Conservation (phyloP, 306 rosid species). For the Arachis hypogaea region DNA sequence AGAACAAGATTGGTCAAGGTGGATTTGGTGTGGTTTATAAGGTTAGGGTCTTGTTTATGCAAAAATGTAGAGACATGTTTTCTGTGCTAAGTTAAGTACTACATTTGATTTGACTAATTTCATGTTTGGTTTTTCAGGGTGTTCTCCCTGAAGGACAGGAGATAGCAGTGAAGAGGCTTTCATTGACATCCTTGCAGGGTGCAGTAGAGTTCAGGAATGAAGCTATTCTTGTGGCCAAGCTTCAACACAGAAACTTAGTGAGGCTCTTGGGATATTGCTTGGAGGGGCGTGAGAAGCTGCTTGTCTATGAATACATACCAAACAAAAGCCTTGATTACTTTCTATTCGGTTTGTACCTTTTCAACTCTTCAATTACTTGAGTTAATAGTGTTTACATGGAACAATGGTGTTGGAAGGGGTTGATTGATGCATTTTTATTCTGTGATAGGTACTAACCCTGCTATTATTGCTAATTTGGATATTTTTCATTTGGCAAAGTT, state of each 20-base stretch:
- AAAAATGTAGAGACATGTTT: background rate
- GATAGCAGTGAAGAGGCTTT: slow-evolving; percentile 68
- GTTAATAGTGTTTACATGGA: slow-evolving; percentile 3
- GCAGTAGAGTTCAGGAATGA: slow-evolving; percentile 64
- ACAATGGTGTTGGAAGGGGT: background rate
- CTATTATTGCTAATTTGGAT: background rate
- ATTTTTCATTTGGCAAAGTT: slow-evolving; percentile 21
- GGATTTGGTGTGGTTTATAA: slow-evolving; percentile 65
- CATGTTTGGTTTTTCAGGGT: slow-evolving; percentile 47
- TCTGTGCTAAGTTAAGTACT: background rate
- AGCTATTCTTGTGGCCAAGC: slow-evolving; percentile 59
- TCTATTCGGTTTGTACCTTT: slow-evolving; percentile 52
- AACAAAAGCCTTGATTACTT: slow-evolving; percentile 61
- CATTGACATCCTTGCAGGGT: slow-evolving; percentile 60
- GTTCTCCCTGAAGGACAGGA: slow-evolving; percentile 49
- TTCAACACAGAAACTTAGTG: slow-evolving; percentile 67
- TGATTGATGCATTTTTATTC: background rate
- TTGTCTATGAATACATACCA: slow-evolving; percentile 61
- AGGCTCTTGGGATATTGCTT: slow-evolving; percentile 63
- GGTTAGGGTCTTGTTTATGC: slow-evolving; percentile 37
- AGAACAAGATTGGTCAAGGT: slow-evolving; percentile 57
- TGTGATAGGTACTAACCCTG: background rate
- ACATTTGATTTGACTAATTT: background rate
- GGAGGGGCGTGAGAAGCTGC: slow-evolving; percentile 64
- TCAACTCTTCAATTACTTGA: background rate